Percentiles rank a stretch among this genome's conserved stretches.
phyloP scores from a whole-genome alignment of 2,329 filamentous ascomycete species.

The Stachybotrys chlorohalonatus region DNA sequence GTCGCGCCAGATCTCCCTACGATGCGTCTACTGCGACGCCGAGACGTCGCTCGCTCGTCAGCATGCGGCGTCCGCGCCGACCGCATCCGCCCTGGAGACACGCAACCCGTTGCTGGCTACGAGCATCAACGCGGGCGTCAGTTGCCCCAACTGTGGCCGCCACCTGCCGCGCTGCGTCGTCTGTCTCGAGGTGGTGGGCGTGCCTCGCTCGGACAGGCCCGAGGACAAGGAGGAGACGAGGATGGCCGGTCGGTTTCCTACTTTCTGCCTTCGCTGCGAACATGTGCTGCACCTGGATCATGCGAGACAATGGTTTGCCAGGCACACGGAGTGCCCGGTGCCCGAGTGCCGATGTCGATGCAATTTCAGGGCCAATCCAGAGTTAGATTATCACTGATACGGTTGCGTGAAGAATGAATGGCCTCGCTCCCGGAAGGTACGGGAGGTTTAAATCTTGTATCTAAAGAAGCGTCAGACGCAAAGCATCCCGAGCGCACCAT shows the following conservation, averaged over 20 bases:
- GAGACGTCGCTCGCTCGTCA: constrained; percentile 41
- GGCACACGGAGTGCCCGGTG: constrained; percentile 58
- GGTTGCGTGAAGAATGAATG: no score
- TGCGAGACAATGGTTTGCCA: constrained; percentile 55
- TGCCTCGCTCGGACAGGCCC: constrained; percentile 50
- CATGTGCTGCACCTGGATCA: constrained; percentile 61
- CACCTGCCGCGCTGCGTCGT: constrained; percentile 60
- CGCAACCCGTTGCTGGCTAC: constrained; percentile 50
- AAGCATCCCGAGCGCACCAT: no score
- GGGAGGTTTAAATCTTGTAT: no score
- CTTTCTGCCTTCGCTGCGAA: constrained; percentile 59
- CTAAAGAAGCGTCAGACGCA: no score
- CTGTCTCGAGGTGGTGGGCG: constrained; percentile 57
- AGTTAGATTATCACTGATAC: constrained; percentile 40
- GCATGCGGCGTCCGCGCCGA: constrained; percentile 8
- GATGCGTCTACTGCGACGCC: constrained; percentile 68
- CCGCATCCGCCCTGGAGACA: constrained; percentile 21
- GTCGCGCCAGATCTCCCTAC: constrained; percentile 61
- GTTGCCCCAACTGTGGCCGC: constrained; percentile 57
- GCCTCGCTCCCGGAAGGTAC: no score
- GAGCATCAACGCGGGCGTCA: constrained; percentile 50
- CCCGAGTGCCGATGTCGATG: constrained; percentile 60
- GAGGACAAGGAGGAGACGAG: constrained; percentile 40
- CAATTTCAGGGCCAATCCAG: constrained; percentile 51
- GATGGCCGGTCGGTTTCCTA: constrained; percentile 52